Evolutionary conservation across 2,329 filamentous ascomycete species (phyloP).

Genomic region (Aurifilum marmelostoma): DNA sequence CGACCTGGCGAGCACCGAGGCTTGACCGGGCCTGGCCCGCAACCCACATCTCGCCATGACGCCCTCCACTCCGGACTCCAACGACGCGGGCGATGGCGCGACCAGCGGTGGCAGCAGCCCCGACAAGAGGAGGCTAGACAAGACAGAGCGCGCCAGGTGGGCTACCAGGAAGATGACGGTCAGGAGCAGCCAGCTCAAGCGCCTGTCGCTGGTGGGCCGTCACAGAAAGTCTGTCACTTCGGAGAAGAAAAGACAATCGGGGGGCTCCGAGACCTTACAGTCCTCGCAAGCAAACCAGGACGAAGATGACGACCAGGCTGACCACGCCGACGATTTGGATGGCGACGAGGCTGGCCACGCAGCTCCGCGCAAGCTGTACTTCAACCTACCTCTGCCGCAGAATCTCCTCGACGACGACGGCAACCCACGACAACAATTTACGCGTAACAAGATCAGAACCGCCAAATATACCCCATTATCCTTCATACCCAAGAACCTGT

Average conservation of each 20-base stretch:
- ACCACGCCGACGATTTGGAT: slow-evolving; percentile 41
- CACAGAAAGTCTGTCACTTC: slow-evolving; percentile 63
- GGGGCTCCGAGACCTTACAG: slow-evolving; percentile 35
- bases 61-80: slow-evolving; percentile 28
- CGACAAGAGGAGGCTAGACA: slow-evolving; percentile 53
- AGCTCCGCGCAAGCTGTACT: slow-evolving; percentile 68
- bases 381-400: slow-evolving; percentile 80
- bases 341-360: slow-evolving; percentile 34
- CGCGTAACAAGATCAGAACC: slow-evolving; percentile 95
- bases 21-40: slow-evolving; percentile 50
- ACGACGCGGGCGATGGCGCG: slow-evolving; percentile 24
- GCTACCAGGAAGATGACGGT: slow-evolving; percentile 87
- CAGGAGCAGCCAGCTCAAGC: slow-evolving; percentile 76
- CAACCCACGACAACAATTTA: slow-evolving; percentile 68
- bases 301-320: slow-evolving; percentile 39
- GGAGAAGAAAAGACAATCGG: slow-evolving; percentile 70
- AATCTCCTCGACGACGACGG: slow-evolving; percentile 81
- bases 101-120: slow-evolving; percentile 28
- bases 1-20: slow-evolving; percentile 47
- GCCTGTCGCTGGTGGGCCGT: slow-evolving; percentile 79
- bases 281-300: slow-evolving; percentile 38
- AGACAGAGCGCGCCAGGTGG: slow-evolving; percentile 85
- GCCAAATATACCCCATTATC: slow-evolving; percentile 96
- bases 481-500: slow-evolving; percentile 95
- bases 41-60: slow-evolving; percentile 42